These are phyloP conservation scores for Blepharisma undulans DNA, from an alignment of 169 alveolate genomes.

Conservation along the genomic window DNA sequence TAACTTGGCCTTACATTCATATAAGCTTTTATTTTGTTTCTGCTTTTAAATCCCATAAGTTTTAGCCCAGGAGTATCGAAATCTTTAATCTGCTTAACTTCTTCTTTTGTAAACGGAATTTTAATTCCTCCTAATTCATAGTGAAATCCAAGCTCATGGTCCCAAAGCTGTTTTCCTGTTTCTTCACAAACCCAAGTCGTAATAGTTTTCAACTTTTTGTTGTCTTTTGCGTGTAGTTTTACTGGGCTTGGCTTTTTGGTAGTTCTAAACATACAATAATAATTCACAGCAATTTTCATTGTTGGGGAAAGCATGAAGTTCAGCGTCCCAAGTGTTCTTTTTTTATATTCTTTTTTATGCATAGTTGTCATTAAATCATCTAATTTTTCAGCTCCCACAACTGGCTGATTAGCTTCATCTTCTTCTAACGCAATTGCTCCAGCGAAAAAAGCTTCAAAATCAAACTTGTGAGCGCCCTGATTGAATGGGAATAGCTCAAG, in stretches of 20 bases:
- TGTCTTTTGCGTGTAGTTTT: constrained; percentile 72
- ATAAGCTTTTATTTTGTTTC: constrained; percentile 70
- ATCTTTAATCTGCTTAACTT: constrained; percentile 76
- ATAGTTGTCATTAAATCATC: constrained; percentile 78
- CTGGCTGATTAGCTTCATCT: constrained; percentile 68
- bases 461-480: constrained; percentile 61
- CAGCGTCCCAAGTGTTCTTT: constrained; percentile 81
- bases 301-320: constrained; percentile 73
- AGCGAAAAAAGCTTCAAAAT: constrained; percentile 76
- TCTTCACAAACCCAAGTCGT: constrained; percentile 73
- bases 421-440: constrained; percentile 74
- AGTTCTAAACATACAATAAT: constrained; percentile 73
- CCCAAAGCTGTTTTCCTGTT: constrained; percentile 79
- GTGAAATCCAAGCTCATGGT: constrained; percentile 78
- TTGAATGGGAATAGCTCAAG: constrained; percentile 87
- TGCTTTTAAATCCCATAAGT: constrained; percentile 85
- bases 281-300: constrained; percentile 70
- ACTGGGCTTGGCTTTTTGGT: constrained; percentile 76
- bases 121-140: constrained; percentile 82
- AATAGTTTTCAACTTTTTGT: constrained; percentile 72
- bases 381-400: constrained; percentile 66
- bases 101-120: constrained; percentile 72
- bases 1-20: constrained; percentile 83
- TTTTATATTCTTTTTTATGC: constrained; percentile 84
- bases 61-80: constrained; percentile 85